These are phyloP conservation scores for Inosperma sp. DNA, from an alignment of 768 basidiomycete genomes.

Conservation along the genomic window DNA sequence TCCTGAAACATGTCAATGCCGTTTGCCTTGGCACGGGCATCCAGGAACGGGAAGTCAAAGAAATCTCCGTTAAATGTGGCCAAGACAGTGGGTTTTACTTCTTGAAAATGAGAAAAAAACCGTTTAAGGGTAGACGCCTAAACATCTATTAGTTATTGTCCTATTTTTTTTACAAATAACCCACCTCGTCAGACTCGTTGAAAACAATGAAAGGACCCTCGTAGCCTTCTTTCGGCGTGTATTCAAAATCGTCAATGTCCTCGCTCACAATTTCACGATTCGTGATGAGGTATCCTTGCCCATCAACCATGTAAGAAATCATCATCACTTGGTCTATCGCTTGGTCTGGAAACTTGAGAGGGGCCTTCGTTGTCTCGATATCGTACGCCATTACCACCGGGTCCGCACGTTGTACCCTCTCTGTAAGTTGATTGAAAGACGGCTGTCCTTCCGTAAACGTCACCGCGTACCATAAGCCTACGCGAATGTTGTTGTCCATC, in stretches of 20 bases:
- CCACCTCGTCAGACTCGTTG: slow-evolving; percentile 89
- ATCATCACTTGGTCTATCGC: slow-evolving; percentile 99
- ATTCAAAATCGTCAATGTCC: slow-evolving; percentile 98
- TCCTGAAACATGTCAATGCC: slow-evolving; percentile 97
- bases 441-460: slow-evolving; percentile 81
- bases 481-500: slow-evolving; percentile 96
- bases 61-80: slow-evolving; percentile 99
- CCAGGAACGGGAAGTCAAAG: slow-evolving; percentile 98
- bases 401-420: slow-evolving; percentile 96
- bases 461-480: slow-evolving; percentile 96
- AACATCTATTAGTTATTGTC: slow-evolving; percentile 3
- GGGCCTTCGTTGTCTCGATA: slow-evolving; percentile 99
- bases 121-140: slow-evolving; percentile 76
- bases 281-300: slow-evolving; percentile 94
- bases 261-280: slow-evolving; percentile 97
- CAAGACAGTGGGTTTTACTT: slow-evolving; percentile 93
- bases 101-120: slow-evolving; percentile 93
- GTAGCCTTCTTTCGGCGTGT: slow-evolving; percentile 96
- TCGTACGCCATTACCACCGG: slow-evolving; percentile 99
- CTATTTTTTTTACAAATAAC: slow-evolving; percentile 12
- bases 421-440: slow-evolving; percentile 60
- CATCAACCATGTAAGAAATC: slow-evolving; percentile 99
- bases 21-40: slow-evolving; percentile 75
- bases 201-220: slow-evolving; percentile 95
- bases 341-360: slow-evolving; percentile 98